Base-by-base conservation (phyloP, 257 asterid genomes). In the Solanum etuberosum region DNA sequence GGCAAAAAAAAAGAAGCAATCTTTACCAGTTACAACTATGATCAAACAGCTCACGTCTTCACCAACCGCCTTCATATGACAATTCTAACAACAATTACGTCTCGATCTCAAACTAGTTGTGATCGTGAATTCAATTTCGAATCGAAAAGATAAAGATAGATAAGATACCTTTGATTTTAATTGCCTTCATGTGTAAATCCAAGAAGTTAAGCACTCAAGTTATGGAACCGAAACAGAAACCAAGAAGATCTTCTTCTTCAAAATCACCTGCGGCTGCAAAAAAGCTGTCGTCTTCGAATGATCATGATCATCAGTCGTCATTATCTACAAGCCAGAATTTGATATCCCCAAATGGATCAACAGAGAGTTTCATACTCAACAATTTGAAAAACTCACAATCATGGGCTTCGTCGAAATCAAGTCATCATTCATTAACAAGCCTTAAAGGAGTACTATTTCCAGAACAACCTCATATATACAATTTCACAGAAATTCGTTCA, bases 391-490 rank as follows among this genome's bases (percentile, higher is more conserved):
- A 93, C 25, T 90, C 51, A 11, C 59, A 86, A 29, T 92, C 96
- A 1, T 91, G 91, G 92, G 82, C 51, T 34, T 68, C 94, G 86
- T 83, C 92, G 23, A 42, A 21, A 67, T 88, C 94, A 9, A 32
- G 65, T 88, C 86, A 67, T 59, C 72, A 86, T 8, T 91, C 98
- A 1, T 89, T 94, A 51, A 25, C 93, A 40, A 86, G 92, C 86
- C 90, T 96, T 83, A 95, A 95, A 3, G 94, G 92, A 3, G 89
- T 81, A 29, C 21, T 81, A 31, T 48, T 93, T 84, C 88, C 91
- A 4, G 96, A 94, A 48, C 95, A 90, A 63, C 74, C 97, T 43
- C 93, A 93, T 68, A 25, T 96, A 21, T 96, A 93, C 86, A 94
- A 89, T 81, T 88, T 93, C 51, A 89, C 91, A 2, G 96, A 93